These are phyloP conservation scores for Backusella parvicylindrica DNA, from an alignment of 192 early-diverging fungal species.

Conservation along the genomic window DNA sequence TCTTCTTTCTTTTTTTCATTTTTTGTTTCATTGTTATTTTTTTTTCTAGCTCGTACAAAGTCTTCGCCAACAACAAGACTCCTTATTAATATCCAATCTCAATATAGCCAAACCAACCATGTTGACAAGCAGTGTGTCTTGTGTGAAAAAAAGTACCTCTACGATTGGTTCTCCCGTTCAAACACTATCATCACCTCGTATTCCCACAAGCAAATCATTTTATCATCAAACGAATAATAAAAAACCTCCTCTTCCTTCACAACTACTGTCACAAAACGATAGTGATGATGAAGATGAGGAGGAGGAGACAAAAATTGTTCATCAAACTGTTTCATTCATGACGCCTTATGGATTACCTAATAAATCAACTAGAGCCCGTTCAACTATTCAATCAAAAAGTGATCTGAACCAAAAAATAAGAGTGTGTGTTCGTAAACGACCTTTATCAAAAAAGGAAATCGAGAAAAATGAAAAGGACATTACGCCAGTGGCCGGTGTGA, in stretches of 20 bases:
- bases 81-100: slow-evolving; percentile 33
- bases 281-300: slow-evolving; percentile 22
- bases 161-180: neutral
- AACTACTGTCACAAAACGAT: neutral
- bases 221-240: neutral
- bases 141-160: neutral
- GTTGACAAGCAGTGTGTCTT: slow-evolving; percentile 15
- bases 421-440: slow-evolving; percentile 96
- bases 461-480: slow-evolving; percentile 84
- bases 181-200: neutral
- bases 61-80: slow-evolving; percentile 30
- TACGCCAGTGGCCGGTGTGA: slow-evolving; percentile 56
- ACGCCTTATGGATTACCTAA: slow-evolving; percentile 80
- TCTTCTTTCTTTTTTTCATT: neutral
- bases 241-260: neutral
- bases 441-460: slow-evolving; percentile 85
- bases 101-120: neutral
- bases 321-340: slow-evolving; percentile 41
- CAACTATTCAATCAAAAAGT: slow-evolving; percentile 19
- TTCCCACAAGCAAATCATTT: neutral
- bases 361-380: neutral
- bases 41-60: slow-evolving; percentile 23
- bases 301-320: neutral
- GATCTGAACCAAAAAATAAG: slow-evolving; percentile 85
- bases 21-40: neutral